Evolutionary conservation across 768 basidiomycete species (phyloP), one percentile per base, ranked within the genome.

Genomic region (Boletellus emodensis): DNA sequence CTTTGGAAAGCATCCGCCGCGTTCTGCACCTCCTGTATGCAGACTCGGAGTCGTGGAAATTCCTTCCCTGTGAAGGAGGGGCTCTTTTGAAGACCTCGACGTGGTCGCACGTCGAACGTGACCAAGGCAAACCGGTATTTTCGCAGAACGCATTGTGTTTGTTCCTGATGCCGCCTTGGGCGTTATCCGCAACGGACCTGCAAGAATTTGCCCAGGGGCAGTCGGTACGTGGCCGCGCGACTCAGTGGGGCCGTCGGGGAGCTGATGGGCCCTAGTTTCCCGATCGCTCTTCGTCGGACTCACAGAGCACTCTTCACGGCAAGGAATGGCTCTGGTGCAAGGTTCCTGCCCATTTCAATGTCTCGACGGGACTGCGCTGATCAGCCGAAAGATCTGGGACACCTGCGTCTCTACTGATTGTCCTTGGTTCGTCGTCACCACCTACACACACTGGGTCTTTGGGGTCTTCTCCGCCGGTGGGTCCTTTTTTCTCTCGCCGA

Each of bases 301-400:
- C 49, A 30, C 34, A 39, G 22, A 34, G 45, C 17, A 34, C 41
- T 69, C 44, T 61, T 38, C 54, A 46, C 69, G 76, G 52, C 66
- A 53, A 74, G 44, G 71, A 82, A 54, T 72, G 78, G 52, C 53
- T 83, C 39, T 84, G 83, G 83, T 78, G 72, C 32, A 84, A 83
- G 74, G 67, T 68, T 52, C 15, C 53, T 49, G 4, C 13, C 38
- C 24, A 7, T 40, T 43, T 42, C 6, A 20, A 35, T 37, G 5
- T 14, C 30, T 35, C 14, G 26, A 34, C 14, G 17, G 13, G 24
- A 26, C 9, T 18, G 24, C 13, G 26, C 51, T 66, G 34, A 65
- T 40, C 6, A 44, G 9, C 33, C 8, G 6, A 34, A 39, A 75
- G 72, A 35, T 76, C 20, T 76, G 70, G 68, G 75, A 77, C 46